Evolutionary conservation across 257 asterid genomes (phyloP).

Genomic region (Scutellaria minor): DNA sequence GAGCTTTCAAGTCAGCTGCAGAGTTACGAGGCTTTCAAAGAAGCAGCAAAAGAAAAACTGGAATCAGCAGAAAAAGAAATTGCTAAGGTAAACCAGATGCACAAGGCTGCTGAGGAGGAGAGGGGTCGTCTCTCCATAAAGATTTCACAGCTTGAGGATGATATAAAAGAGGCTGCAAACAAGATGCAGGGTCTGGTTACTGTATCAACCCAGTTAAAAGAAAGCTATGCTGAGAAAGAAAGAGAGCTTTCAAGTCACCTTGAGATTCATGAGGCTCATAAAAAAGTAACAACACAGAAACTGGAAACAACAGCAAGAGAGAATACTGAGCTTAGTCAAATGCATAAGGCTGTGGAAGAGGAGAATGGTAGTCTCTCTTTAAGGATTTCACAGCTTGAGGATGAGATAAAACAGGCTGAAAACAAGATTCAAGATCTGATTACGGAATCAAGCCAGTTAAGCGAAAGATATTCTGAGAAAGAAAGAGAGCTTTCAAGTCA

Average conservation of each 20-base stretch:
- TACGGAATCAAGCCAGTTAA: conserved; percentile 45
- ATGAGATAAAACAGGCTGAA: conserved; percentile 46
- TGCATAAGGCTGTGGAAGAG: conserved; percentile 45
- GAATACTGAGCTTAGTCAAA: conserved; percentile 26
- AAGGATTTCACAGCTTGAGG: conserved; percentile 43
- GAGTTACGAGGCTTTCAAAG: conserved; percentile 44
- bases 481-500: conserved; percentile 38
- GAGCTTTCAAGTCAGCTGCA: conserved; percentile 38
- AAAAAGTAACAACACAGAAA: conserved; percentile 43
- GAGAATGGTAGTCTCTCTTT: conserved; percentile 41
- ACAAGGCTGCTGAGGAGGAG: conserved; percentile 48
- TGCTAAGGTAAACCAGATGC: conserved; percentile 42
- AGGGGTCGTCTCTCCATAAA: conserved; percentile 42
- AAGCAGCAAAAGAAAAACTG: conserved; percentile 49
- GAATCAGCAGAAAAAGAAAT: conserved; percentile 52
- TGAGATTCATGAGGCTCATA: conserved; percentile 47
- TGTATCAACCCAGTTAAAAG: conserved; percentile 46
- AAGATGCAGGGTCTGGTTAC: conserved; percentile 44
- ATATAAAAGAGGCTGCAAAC: conserved; percentile 40
- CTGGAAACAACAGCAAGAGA: conserved; percentile 39
- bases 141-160: conserved; percentile 46
- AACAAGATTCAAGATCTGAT: conserved; percentile 44
- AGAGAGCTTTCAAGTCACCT: conserved; percentile 35
- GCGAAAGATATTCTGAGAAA: conserved; percentile 36
- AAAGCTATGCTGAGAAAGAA: conserved; percentile 39